Evolutionary conservation across 2,329 filamentous ascomycete genomes (phyloP), one percentile per base, ranked within the genome.

Genomic region (Gremmenia infestans): DNA sequence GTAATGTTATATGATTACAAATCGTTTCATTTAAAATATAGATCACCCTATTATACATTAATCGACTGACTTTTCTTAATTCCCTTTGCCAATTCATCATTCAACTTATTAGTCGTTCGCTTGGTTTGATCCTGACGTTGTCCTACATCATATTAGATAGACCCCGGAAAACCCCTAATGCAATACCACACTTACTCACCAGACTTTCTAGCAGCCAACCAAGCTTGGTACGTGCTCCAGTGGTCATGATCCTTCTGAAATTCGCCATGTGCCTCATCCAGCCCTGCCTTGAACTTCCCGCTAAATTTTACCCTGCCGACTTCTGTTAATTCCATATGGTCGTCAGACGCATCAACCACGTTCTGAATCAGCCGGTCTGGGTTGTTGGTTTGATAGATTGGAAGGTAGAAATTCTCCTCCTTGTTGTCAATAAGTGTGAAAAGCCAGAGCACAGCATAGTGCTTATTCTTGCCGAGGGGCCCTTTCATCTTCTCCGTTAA

Each of bases 371-470:
- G 46, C 5, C 59, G 54, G 45, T 59, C 42, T 0, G 55, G 53
- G 28, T 61, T 61, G 39, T 59, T 56, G 2, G 59, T 61, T 19
- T 53, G 59, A 17, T 47, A 61, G n/a, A 61, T 54, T 11, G 59
- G 57, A n/a, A 61, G 55, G 1, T 48, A 51, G 45, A 59, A 61
- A 8, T 32, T 32, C 14, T 39, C 19, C 5, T 52, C 48, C 15
- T 59, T 53, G 55, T 61, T 61, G 28, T 61, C 59, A 43, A 56
- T 32, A 12, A 61, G 53, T 5, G 12, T 57, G 57, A 52, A 48
- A 2, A 61, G 56, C 59, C 59, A 61, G 22, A 61, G 35, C 14
- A 61, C 42, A 3, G 57, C 57, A 45, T 57, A 61, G 28, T 59
- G 57, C 37, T 61, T 61, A 6, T 48, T 55, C 47, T 56, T 59